Conservation (phyloP, 2,329 filamentous ascomycete genomes). For the Exutisphaerella laricina region DNA sequence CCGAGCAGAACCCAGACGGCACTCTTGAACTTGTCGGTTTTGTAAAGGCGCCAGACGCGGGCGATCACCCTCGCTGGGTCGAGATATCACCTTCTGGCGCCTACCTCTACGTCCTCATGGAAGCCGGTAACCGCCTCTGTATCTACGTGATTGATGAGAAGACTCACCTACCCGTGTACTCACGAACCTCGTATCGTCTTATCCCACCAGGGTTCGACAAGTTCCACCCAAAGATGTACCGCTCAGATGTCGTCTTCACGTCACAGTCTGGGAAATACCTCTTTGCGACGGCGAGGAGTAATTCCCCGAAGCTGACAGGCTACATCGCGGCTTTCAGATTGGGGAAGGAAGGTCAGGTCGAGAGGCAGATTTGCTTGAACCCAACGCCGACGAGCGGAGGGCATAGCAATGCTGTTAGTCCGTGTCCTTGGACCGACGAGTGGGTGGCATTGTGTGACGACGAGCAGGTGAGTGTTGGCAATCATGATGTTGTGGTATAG, state of each 20-base stretch:
- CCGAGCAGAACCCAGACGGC: conserved; percentile 49
- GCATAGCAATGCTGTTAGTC: conserved; percentile 81
- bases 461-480: conserved; percentile 51
- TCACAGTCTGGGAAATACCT: conserved; percentile 66
- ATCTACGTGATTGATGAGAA: conserved; percentile 73
- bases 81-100: conserved; percentile 72
- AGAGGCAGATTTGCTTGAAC: conserved; percentile 72
- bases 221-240: conserved; percentile 62
- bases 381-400: conserved; percentile 83
- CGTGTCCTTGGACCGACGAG: conserved; percentile 78
- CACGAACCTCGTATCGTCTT: conserved; percentile 67
- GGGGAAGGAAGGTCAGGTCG: conserved; percentile 59
- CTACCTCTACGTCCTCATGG: conserved; percentile 83
- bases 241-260: conserved; percentile 75
- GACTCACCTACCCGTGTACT: conserved; percentile 72
- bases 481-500: too few species aligned
- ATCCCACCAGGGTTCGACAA: conserved; percentile 64
- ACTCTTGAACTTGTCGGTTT: conserved; percentile 64
- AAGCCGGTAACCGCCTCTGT: conserved; percentile 77
- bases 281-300: conserved; percentile 78
- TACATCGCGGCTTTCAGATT: conserved; percentile 79
- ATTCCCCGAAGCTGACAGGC: conserved; percentile 68
- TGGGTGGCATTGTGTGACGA: conserved; percentile 89
- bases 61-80: conserved; percentile 83
- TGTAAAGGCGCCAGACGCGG: conserved; percentile 62